Percentiles rank a stretch among this genome's conserved stretches.
Conservation (phyloP, 2,329 filamentous ascomycete species). For the Aspergillus jensenii region DNA sequence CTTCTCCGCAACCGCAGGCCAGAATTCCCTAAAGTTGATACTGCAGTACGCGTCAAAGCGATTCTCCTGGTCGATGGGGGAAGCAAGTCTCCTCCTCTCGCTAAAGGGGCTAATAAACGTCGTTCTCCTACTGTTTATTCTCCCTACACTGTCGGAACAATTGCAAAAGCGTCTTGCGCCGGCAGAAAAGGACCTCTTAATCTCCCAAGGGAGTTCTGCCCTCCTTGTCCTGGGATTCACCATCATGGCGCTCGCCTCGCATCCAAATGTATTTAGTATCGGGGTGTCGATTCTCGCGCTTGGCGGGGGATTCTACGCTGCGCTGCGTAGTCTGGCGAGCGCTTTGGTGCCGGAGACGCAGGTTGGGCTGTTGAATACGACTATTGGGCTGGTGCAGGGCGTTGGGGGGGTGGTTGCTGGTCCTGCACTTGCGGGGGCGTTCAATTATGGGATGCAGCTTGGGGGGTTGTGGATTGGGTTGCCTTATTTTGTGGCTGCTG, state of each 20-base stretch:
- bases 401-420: neutral
- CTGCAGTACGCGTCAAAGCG: neutral
- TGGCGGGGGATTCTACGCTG: neutral
- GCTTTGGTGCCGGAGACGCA: neutral
- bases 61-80: neutral
- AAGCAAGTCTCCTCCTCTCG: neutral
- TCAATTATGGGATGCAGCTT: neutral
- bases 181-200: neutral
- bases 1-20: neutral
- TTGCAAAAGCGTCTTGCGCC: neutral
- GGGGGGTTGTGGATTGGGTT: neutral
- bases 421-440: neutral
- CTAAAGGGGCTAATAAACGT: neutral
- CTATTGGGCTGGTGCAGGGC: neutral
- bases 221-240: neutral
- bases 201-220: neutral
- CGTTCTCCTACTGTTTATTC: neutral
- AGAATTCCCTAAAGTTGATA: neutral
- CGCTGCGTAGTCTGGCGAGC: neutral
- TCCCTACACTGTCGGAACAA: neutral
- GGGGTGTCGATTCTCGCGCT: neutral
- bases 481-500: neutral
- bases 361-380: neutral
- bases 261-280: neutral
- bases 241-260: neutral